Conservation (phyloP, 768 basidiomycete genomes). For the Auricularia cornea region DNA sequence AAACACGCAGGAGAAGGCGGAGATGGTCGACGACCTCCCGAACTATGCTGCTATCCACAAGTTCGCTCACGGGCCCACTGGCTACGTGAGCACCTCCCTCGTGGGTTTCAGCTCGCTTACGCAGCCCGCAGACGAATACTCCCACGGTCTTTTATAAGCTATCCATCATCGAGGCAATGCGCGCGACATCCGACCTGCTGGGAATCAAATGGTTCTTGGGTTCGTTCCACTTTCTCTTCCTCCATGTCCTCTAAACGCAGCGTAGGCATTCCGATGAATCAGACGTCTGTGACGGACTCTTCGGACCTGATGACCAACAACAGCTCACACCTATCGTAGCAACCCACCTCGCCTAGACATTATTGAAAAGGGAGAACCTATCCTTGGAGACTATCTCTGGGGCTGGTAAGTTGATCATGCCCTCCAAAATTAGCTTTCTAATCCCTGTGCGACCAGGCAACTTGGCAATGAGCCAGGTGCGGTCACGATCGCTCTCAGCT, state of each 20-base stretch:
- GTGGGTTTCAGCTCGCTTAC: no score
- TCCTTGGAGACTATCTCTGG: not conserved
- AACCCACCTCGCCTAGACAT: not conserved
- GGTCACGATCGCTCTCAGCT: not conserved
- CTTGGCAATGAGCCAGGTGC: not conserved
- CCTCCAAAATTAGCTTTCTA: not conserved
- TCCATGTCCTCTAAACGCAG: not conserved
- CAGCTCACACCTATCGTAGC: not conserved
- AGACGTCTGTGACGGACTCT: not conserved
- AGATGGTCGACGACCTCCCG: not conserved
- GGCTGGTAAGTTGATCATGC: not conserved
- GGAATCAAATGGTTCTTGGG: not conserved
- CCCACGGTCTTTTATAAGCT: not conserved
- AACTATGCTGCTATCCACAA: not conserved
- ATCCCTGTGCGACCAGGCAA: not conserved
- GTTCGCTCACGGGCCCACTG: not conserved
- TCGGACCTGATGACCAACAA: not conserved
- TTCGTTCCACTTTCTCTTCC: not conserved
- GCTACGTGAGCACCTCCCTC: not conserved
- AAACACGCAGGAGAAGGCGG: constrained; percentile 57
- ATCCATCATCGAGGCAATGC: not conserved
- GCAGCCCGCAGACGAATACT: not conserved
- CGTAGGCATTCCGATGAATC: not conserved
- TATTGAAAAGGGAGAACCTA: not conserved
- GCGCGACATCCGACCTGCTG: not conserved